Evolutionary conservation across 23 red algal species (phyloP).

Genomic region (Chondrus crispus): DNA sequence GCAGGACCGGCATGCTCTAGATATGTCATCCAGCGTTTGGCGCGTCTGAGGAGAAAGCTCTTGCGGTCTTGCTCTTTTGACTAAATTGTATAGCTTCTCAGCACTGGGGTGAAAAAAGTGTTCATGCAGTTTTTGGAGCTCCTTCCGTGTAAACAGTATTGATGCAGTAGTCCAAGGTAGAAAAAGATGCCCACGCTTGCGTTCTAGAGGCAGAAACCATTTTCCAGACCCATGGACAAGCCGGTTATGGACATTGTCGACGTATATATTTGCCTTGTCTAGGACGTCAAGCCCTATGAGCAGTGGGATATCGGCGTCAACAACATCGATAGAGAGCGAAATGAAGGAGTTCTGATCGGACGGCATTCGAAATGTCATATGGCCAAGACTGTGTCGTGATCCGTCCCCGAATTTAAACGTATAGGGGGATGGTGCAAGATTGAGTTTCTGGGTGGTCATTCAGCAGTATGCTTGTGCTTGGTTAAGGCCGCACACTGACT

Average conservation of each 20-base stretch:
- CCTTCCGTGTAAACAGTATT: neutral
- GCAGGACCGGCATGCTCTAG: neutral
- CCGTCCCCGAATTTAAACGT: slow-evolving; percentile 23
- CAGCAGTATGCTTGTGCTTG: neutral
- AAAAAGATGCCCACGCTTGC: neutral
- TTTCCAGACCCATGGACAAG: neutral
- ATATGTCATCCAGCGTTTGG: neutral
- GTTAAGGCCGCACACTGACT: neutral
- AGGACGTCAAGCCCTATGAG: slow-evolving; percentile 22
- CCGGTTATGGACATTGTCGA: slow-evolving; percentile 13
- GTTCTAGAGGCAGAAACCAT: neutral
- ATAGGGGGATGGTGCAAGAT: slow-evolving; percentile 3
- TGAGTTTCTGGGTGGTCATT: neutral
- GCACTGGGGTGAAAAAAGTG: neutral
- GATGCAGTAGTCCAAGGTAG: neutral
- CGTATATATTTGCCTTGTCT: neutral
- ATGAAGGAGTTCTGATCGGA: neutral
- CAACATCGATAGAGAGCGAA: neutral
- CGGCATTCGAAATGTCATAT: neutral
- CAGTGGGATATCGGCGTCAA: neutral
- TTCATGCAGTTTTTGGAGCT: neutral
- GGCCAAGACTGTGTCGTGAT: neutral
- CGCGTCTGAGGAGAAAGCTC: neutral
- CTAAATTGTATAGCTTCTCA: neutral
- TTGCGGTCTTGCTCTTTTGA: neutral